Percentiles rank a stretch among this genome's conserved stretches.
These are phyloP conservation scores for Lepraria neglecta DNA, from an alignment of 495 filamentous ascomycete species.

Conservation along the genomic window DNA sequence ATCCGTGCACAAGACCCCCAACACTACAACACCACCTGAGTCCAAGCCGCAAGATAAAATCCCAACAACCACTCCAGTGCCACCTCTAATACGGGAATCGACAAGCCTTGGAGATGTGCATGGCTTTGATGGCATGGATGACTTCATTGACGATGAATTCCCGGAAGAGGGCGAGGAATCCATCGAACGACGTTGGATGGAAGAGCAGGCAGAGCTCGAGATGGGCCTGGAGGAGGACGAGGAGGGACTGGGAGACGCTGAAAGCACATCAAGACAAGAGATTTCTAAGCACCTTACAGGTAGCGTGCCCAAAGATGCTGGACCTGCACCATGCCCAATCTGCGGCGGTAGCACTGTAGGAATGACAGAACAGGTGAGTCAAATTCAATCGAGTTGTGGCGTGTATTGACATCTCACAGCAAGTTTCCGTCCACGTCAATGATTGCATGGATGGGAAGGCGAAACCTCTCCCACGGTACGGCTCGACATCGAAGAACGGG, in stretches of 20 bases:
- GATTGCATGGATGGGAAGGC: constrained; percentile 81
- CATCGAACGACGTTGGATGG: constrained; percentile 54
- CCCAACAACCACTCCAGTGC: constrained; percentile 19
- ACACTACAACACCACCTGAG: background rate
- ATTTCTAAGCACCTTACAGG: constrained; percentile 17
- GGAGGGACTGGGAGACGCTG: constrained; percentile 28
- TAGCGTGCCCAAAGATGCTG: constrained; percentile 29
- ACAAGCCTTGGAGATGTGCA: constrained; percentile 52
- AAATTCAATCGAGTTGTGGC: background rate
- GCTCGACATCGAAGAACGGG: background rate
- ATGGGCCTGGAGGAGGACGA: constrained; percentile 43
- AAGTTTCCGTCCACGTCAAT: constrained; percentile 72
- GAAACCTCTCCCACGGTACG: constrained; percentile 39
- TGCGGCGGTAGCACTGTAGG: constrained; percentile 59
- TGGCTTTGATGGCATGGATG: constrained; percentile 62
- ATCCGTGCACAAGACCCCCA: background rate
- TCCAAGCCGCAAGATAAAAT: background rate
- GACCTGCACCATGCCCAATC: constrained; percentile 60
- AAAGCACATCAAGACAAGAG: background rate
- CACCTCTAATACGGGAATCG: constrained; percentile 49
- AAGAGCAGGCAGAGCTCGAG: constrained; percentile 56
- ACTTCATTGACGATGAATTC: constrained; percentile 42
- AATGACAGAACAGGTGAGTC: constrained; percentile 49
- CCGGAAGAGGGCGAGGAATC: constrained; percentile 55
- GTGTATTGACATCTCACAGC: constrained; percentile 36